These are phyloP conservation scores for Macrophomina tecta DNA, from an alignment of 2,329 filamentous ascomycete genomes.

Conservation along the genomic window DNA sequence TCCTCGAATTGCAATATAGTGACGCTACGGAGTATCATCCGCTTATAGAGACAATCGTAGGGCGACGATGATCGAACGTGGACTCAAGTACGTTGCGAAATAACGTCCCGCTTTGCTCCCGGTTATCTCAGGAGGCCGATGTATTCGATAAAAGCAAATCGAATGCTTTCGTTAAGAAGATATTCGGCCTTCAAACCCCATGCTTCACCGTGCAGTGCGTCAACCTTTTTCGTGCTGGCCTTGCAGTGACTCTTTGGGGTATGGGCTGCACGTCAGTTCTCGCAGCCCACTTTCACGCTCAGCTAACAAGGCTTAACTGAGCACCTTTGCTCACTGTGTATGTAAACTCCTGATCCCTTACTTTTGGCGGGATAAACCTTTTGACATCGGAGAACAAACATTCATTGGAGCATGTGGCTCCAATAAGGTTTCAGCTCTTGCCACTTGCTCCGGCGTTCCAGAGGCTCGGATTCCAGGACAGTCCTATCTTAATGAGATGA, in stretches of 20 bases:
- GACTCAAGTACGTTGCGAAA: no score
- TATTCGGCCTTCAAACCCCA: conserved; percentile 37
- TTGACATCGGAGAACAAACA: neutral
- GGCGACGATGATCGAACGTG: no score
- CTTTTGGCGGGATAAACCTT: neutral
- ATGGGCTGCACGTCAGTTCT: no score
- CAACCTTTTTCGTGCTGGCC: conserved; percentile 32
- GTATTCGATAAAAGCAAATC: conserved; percentile 36
- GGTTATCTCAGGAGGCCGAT: neutral
- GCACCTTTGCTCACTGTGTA: neutral
- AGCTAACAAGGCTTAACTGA: neutral
- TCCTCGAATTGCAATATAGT: no score
- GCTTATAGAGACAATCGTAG: no score
- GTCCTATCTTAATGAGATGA: no score
- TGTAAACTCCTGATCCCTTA: neutral
- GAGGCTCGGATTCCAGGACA: no score
- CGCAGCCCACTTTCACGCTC: no score
- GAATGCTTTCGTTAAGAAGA: conserved; percentile 36
- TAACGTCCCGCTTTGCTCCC: no score
- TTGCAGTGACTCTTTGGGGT: conserved; percentile 51
- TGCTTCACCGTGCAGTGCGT: conserved; percentile 43
- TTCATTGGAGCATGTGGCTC: neutral
- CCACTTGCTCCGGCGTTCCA: no score
- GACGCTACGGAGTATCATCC: no score
- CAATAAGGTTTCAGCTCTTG: neutral